Evolutionary conservation across 169 alveolate genomes (phyloP).

Genomic region (Cryptosporidium viatorum): DNA sequence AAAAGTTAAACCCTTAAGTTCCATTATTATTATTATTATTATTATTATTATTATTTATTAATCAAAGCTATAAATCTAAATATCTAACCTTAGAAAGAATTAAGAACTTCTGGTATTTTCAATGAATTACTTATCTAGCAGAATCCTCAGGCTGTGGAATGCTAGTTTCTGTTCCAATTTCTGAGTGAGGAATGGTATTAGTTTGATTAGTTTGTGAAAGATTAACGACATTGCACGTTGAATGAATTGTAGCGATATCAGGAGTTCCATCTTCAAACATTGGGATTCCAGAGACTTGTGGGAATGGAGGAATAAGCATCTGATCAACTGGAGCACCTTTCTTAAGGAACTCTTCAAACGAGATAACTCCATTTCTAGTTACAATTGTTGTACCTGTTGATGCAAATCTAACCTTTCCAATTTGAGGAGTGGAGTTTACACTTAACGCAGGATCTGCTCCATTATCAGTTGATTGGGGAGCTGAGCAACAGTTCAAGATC

Average conservation of each 20-base stretch:
- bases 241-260: conserved; percentile 71
- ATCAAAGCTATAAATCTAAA: conserved; percentile 22
- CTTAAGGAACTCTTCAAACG: conserved; percentile 63
- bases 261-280: conserved; percentile 76
- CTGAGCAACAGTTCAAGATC: conserved; percentile 64
- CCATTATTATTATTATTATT: not conserved
- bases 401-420: conserved; percentile 66
- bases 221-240: conserved; percentile 65
- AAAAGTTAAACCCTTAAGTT: conserved; percentile 12
- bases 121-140: conserved; percentile 14
- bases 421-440: conserved; percentile 58
- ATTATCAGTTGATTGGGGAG: conserved; percentile 41
- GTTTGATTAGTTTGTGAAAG: conserved; percentile 67
- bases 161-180: conserved; percentile 34
- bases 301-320: conserved; percentile 71
- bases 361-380: conserved; percentile 65
- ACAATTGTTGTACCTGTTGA: conserved; percentile 66
- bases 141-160: conserved; percentile 26
- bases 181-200: conserved; percentile 53
- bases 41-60: not conserved
- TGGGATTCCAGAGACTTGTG: conserved; percentile 75
- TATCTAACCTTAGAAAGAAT: conserved; percentile 1
- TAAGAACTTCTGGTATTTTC: not conserved
- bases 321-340: conserved; percentile 74
- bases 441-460: conserved; percentile 72